Base-by-base conservation (phyloP, 345 rosid species). In the Aquilaria yunnanensis region DNA sequence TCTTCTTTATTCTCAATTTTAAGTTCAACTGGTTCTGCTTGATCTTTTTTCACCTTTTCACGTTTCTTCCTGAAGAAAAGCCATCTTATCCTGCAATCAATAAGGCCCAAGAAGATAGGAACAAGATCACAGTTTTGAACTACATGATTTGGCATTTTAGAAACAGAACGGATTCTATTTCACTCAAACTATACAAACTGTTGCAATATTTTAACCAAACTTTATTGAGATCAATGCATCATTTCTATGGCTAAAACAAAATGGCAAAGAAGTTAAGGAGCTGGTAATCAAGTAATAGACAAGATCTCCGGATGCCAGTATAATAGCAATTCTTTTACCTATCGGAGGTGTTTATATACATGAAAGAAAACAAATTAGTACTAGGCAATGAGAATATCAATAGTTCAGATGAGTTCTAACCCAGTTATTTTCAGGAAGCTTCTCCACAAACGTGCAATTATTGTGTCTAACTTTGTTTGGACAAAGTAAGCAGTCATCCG, bases 371-470 rank as follows among this genome's bases (percentile, higher is more conserved):
- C 43, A 37, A 37, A 37, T 37, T 37, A 37, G 43, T 37, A 37
- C 43, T 37, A 56, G 14, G 37, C 37, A 48, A 48, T 47, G 16
- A 29, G 16, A 12, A 32, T 5, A 0, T 32, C 13, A 48, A 41
- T 3, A 31, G 14, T 37, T 37, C 7, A 47, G 14, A 65, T 10
- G 41, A n/a, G 12, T 61, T 57, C 78, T 58, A 62, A 87, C 97
- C 92, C 75, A 9, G 95, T 79, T 45, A 74, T 51, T 64, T 54
- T 81, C 66, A 87, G 61, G 55, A 90, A 60, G 69, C 48, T 70
- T n/a, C 57, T 64, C 89, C 89, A 87, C 32, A 80, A 47, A 32
- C 88, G 84, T 12, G 75, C 47, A 64, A 88, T 67, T 55, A 91
- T 78, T n/a, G 77, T 80, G 65, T 86, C 63, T 13, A 81, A 33